Base-by-base conservation (phyloP, 2,329 filamentous ascomycete genomes). In the Fusarium camptoceras region DNA sequence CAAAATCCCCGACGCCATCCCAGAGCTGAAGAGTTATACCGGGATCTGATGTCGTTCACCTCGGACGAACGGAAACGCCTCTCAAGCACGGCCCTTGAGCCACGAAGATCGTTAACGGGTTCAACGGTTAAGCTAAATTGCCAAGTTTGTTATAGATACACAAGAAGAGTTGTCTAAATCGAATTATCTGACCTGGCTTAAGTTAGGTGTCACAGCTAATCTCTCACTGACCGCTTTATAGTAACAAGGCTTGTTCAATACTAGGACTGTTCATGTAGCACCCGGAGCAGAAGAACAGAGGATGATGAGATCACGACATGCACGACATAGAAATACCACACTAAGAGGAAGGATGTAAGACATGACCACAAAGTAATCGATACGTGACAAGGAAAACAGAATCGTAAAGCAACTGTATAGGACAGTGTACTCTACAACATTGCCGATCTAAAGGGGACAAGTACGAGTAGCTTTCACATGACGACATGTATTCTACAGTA, bases 61-160 rank as follows among this genome's bases (percentile, higher is more conserved):
- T 49, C 54, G 63, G 67, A 41, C 67, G 46, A 70, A 39, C 54
- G 54, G 58, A 31, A 50, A 44, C 43, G 54, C 30, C 20, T 41
- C 43, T 31, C 31, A 44, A 30, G 49, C 49, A 41, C 49, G 24
- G 34, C n/a, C 18, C 22, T 53, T 25, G 25, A 53, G 30, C 31
- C n/a, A 39, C 18, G 2, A 30, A 14, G 3, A 12, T 22, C 8
- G 8, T 53, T 10, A n/a, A 50, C 34, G 14, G 34, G 9, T 42
- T 53, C 34, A 28, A 53, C 34, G 24, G 34, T 28, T 5, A 18
- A 28, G 31, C 18, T 3, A 37, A n/a, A 12, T 12, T n/a, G 1
- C 18, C 34, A n/a, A 12, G 9, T 11, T 11, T 37, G 34, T 37
- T 51, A 22, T 18, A 27, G 6, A 16, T 27, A 10, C 27, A 49